Evolutionary conservation across 345 rosid genomes (phyloP).

Genomic region (Isatis tinctoria): DNA sequence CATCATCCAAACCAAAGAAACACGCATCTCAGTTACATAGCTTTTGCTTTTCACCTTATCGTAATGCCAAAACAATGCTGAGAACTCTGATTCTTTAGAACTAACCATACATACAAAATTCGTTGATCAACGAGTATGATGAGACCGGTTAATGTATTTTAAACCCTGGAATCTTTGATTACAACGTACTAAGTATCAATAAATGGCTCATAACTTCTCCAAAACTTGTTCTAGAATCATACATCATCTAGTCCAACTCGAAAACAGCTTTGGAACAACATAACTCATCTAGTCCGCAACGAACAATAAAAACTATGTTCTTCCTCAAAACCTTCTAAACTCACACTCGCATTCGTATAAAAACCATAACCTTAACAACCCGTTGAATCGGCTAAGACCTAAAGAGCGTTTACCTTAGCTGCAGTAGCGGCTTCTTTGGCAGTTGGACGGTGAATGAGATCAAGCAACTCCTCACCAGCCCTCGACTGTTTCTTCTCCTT

Average conservation of each 20-base stretch:
- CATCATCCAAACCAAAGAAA: not conserved
- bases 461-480: conserved; percentile 90
- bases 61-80: not conserved
- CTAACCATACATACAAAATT: not conserved
- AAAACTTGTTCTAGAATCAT: not conserved
- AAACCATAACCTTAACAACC: not conserved
- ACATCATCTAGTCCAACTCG: not conserved
- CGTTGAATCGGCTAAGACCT: not conserved
- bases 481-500: conserved; percentile 85
- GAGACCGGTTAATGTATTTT: not conserved
- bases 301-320: not conserved
- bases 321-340: not conserved
- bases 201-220: not conserved
- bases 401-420: conserved; percentile 55
- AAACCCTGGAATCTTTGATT: not conserved
- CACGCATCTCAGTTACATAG: not conserved
- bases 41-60: not conserved
- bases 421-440: conserved; percentile 94
- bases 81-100: not conserved
- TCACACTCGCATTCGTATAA: not conserved
- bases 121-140: not conserved
- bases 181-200: not conserved
- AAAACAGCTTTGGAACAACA: not conserved
- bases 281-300: not conserved
- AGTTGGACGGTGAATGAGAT: conserved; percentile 88